These are phyloP conservation scores for Nyctanthes arbortristis DNA, from an alignment of 257 asterid species.

Conservation along the genomic window DNA sequence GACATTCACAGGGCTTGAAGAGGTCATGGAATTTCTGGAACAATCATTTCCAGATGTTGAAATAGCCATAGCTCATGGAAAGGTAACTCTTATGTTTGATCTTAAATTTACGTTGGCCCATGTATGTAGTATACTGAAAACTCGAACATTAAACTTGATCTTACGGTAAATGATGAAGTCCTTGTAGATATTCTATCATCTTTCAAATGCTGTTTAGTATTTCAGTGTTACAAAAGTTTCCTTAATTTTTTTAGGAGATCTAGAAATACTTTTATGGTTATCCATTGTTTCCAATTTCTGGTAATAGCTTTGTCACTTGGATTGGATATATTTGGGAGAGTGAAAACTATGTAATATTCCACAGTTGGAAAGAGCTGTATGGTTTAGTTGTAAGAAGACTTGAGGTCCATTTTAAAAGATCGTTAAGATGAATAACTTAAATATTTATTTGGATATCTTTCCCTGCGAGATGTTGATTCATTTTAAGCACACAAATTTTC, in stretches of 20 bases:
- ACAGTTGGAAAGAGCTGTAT: constrained; percentile 2
- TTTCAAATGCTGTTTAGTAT: not conserved
- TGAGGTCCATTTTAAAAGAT: too few species aligned
- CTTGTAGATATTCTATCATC: not conserved
- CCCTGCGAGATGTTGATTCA: too few species aligned
- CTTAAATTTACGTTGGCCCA: constrained; percentile 17
- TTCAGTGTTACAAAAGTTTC: not conserved
- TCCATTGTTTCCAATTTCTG: constrained; percentile 7
- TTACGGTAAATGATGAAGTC: not conserved
- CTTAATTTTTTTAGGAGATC: not conserved
- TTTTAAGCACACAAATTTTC: too few species aligned
- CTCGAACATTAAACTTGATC: constrained; percentile 12
- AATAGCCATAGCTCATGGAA: constrained; percentile 96
- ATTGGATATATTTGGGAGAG: not conserved
- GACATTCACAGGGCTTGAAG: constrained; percentile 79
- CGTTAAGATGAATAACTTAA: too few species aligned
- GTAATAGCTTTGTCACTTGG: not conserved
- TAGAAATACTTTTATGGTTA: not conserved
- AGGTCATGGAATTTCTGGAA: constrained; percentile 78
- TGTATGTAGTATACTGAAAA: constrained; percentile 13
- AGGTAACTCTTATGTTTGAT: constrained; percentile 48
- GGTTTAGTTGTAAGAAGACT: too few species aligned
- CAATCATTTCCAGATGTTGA: constrained; percentile 71
- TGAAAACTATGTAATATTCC: not conserved
- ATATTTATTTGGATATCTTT: too few species aligned